Conservation (phyloP, 2,329 filamentous ascomycete genomes). For the Colletotrichum musae region DNA sequence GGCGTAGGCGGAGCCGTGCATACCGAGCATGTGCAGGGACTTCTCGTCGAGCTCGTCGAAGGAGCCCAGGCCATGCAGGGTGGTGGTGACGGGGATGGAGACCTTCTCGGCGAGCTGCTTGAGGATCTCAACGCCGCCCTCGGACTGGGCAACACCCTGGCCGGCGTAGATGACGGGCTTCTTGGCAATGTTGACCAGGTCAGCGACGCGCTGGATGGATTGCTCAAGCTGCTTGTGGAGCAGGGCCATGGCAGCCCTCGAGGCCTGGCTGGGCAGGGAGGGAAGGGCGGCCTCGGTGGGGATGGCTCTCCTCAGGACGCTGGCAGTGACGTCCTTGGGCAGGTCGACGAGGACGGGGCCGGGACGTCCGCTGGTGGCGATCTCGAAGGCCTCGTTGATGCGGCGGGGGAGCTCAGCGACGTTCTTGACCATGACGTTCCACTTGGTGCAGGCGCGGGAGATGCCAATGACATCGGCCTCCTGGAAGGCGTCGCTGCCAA, state of each 20-base stretch:
- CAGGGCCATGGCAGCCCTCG: slow-evolving; percentile 82
- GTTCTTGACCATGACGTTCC: slow-evolving; percentile 99
- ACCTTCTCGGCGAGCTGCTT: slow-evolving; percentile 92
- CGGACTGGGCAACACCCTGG: slow-evolving; percentile 85
- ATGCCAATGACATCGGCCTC: slow-evolving; percentile 96
- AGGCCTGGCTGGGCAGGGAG: slow-evolving; percentile 87
- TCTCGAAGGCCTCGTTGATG: slow-evolving; percentile 98
- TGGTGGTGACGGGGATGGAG: slow-evolving; percentile 94
- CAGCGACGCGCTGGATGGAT: slow-evolving; percentile 83
- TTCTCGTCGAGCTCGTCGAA: slow-evolving; percentile 96
- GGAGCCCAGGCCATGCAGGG: slow-evolving; percentile 91
- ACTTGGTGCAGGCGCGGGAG: slow-evolving; percentile 95
- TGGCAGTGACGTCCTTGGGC: slow-evolving; percentile 95
- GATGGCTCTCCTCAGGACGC: slow-evolving; percentile 86
- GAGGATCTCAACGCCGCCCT: slow-evolving; percentile 84
- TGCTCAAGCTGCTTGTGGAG: slow-evolving; percentile 79
- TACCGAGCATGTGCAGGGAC: slow-evolving; percentile 97
- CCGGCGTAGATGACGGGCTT: slow-evolving; percentile 97
- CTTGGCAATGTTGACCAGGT: slow-evolving; percentile 89
- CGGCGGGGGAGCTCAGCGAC: slow-evolving; percentile 92
- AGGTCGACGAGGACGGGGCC: slow-evolving; percentile 96
- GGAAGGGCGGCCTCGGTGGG: slow-evolving; percentile 82
- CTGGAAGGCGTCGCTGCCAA: slow-evolving; percentile 97
- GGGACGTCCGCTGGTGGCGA: slow-evolving; percentile 92
- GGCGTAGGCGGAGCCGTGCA: slow-evolving; percentile 97